Evolutionary conservation across 768 basidiomycete genomes (phyloP), one percentile per base, ranked within the genome.

Genomic region (Suillus sp.): DNA sequence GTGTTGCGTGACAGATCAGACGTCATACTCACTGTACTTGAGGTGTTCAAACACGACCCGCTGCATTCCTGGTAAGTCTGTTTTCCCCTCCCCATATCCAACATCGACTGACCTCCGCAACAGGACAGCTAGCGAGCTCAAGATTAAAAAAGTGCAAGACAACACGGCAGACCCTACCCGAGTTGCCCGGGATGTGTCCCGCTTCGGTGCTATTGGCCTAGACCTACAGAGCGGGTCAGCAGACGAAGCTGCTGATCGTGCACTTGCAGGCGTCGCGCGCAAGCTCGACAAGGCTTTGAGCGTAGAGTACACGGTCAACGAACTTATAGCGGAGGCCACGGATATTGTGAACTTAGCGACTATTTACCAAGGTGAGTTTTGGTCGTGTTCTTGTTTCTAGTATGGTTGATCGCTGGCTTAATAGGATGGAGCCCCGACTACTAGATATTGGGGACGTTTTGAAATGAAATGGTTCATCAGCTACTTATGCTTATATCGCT

Each of bases 11-110:
- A 91, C 43, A 85, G 88, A 11, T 92, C 93, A 0, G 91, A 89
- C 38, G 86, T 96, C 51, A 89, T 99, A 70, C 86, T 95, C 84
- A 98, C 96, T 1, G 91, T 99, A 4, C 81, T 99, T 42, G 96
- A 97, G 70, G 96, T 98, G 16, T 97, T 99, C 86, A 94, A 92
- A 74, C 87, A 96, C 71, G 96, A 99, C 74, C 96, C 97, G 6
- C 82, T 99, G 22, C 92, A 98, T 69, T 89, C 87, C 35, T 99
- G 96, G 96, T 94, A 56, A 40, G 86, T 67, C 62, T 4, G 14
- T 32, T 65, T 42, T 35, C 55, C 14, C 25, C 8, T 32, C 58
- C 42, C 51, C 13, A 32, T n/a, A n/a, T 2, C 13, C 18, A 34
- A 45, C 57, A 9, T 11, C 25, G n/a, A 27, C 34, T 10, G n/a